A percentile compares a stretch with the other conserved stretches of the same genome.
phyloP scores from a whole-genome alignment of 2,329 filamentous ascomycete genomes.

The Calycina herbarum region DNA sequence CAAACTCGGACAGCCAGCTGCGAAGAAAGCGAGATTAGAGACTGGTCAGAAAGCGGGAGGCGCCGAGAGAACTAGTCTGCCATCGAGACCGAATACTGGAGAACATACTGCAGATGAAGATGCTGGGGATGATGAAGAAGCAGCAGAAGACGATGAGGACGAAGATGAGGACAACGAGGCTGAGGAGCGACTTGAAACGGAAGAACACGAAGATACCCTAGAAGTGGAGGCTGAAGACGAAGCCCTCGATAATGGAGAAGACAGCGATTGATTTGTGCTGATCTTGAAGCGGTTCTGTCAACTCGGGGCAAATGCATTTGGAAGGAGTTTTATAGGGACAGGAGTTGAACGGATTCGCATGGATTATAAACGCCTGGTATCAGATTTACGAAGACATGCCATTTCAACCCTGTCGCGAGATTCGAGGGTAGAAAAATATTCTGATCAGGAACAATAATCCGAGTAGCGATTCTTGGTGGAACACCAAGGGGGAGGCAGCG shows the following conservation, averaged over 20 bases:
- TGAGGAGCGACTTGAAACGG: slow-evolving; percentile 54
- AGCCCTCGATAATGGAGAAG: slow-evolving; percentile 59
- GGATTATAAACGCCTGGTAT: background rate
- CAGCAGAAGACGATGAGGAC: slow-evolving; percentile 47
- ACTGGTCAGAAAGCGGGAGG: slow-evolving; percentile 33
- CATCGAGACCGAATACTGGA: slow-evolving; percentile 45
- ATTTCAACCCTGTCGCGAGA: background rate
- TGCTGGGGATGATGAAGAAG: slow-evolving; percentile 41
- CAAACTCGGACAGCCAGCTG: slow-evolving; percentile 33
- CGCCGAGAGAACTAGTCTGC: slow-evolving; percentile 46
- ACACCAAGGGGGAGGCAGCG: no score
- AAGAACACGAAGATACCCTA: slow-evolving; percentile 56
- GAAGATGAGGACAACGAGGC: slow-evolving; percentile 52
- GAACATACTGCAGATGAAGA: slow-evolving; percentile 40
- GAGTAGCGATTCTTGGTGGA: background rate
- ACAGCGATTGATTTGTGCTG: slow-evolving; percentile 37
- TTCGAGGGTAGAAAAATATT: background rate
- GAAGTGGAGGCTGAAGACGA: slow-evolving; percentile 52
- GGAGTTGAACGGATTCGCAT: slow-evolving; percentile 2
- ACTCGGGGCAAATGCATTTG: slow-evolving; percentile 1
- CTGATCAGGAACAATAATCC: background rate
- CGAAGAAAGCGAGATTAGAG: slow-evolving; percentile 44
- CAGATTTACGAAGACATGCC: background rate
- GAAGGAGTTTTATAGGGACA: background rate
- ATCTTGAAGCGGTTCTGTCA: background rate